Evolutionary conservation across 202 grass and related monocot genomes (phyloP).

Genomic region (Saccharum hybrid): DNA sequence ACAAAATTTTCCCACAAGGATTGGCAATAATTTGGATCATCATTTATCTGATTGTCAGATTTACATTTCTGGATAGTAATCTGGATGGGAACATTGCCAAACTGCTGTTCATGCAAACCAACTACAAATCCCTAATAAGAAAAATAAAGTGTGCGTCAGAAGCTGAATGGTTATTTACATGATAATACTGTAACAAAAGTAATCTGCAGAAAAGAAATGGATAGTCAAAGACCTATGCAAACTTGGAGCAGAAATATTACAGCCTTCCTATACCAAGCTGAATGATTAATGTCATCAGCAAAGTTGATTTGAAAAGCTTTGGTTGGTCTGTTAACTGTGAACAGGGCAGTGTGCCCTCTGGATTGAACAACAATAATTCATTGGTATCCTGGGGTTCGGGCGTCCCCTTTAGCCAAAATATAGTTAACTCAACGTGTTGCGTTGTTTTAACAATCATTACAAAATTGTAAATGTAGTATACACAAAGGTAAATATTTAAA

Average conservation of each 20-base stretch:
- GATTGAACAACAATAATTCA: slow-evolving; percentile 2
- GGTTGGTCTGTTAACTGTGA: slow-evolving; percentile 7
- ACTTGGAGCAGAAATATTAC: slow-evolving; percentile 1
- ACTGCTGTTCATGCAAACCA: slow-evolving; percentile 54
- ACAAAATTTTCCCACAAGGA: slow-evolving; percentile 69
- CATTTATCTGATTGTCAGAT: slow-evolving; percentile 31
- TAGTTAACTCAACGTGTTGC: not conserved
- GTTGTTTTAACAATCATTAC: not conserved
- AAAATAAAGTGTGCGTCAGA: slow-evolving; percentile 25
- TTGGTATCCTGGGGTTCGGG: not conserved
- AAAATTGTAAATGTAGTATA: not conserved
- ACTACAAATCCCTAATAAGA: slow-evolving; percentile 67
- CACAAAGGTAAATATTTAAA: not conserved
- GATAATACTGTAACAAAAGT: not conserved
- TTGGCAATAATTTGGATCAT: slow-evolving; percentile 39
- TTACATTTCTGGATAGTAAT: slow-evolving; percentile 58
- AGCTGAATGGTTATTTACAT: slow-evolving; percentile 30
- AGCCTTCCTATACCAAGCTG: slow-evolving; percentile 19
- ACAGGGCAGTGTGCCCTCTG: not conserved
- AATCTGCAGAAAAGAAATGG: slow-evolving; percentile 22
- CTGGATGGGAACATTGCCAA: slow-evolving; percentile 67
- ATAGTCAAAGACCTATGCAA: not conserved
- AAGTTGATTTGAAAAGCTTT: not conserved
- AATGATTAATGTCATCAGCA: slow-evolving; percentile 8
- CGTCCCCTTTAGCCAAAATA: not conserved